Base-by-base conservation (phyloP, 805 yeast species). In the Yarrowia sp. region DNA sequence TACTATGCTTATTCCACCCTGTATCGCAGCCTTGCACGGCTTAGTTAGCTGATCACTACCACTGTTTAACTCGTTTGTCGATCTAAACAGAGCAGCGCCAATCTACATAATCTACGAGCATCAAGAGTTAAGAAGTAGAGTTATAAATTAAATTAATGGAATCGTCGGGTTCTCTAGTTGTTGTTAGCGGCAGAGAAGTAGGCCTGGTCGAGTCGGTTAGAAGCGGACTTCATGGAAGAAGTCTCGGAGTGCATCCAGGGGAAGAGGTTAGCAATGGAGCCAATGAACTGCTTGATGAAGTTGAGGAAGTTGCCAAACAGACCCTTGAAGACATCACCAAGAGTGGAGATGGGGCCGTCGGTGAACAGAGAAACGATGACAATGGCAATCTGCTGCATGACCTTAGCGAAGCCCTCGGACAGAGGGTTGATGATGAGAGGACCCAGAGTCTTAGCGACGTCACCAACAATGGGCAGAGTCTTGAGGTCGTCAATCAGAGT, bases 231-330 rank as follows among this genome's bases (percentile, higher is more conserved):
- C 63, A 56, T 56, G 63, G 63, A 56, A 26, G 63, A 56, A 26
- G 63, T 56, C 63, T 56, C 63, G 48, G 63, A 41, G 63, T 56
- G 63, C 48, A 56, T 26, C 63, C 63, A 56, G 48, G 63, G 63
- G 63, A 56, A 56, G 38, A 56, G 46, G 63, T 41, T 56, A 38
- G 63, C 63, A 42, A 56, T 56, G 11, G 63, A 56, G 36, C 63
- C 63, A 5, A 56, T 56, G 48, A 56, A 56, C 63, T 56, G 63
- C 46, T 41, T 41, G 63, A 56, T 41, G 40, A 41, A 56, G 38
- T n/a, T 26, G 9, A 56, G 38, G 48, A 56, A 56, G 63, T 56
- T 26, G 26, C 48, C 48, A 5, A 56, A 56, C 48, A 56, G 63
- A 8, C 26, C 11, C 63, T 26, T 22, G 63, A 56, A 41, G n/a